Percentiles rank a stretch among this genome's conserved stretches.
These are phyloP conservation scores for Colletotrichum eleusines DNA, from an alignment of 2,329 filamentous ascomycete genomes.

Conservation along the genomic window DNA sequence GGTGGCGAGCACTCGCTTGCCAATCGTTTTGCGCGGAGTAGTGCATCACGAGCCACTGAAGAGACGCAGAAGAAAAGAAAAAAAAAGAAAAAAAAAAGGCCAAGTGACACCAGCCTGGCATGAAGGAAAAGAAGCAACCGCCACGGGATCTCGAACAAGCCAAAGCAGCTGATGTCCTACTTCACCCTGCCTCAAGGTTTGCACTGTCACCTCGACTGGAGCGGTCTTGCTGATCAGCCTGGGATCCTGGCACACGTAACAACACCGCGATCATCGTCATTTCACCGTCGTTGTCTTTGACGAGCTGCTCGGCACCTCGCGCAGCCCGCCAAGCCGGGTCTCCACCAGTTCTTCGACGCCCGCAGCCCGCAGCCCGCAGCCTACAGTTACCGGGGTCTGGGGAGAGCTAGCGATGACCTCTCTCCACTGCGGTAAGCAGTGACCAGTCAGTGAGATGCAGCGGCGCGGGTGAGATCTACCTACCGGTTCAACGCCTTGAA, in stretches of 20 bases:
- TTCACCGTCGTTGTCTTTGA: slow-evolving; percentile 2
- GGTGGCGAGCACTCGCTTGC: neutral
- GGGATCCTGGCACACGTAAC: slow-evolving; percentile 19
- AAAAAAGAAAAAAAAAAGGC: neutral
- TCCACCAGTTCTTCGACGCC: slow-evolving; percentile 1
- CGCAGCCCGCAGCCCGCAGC: neutral
- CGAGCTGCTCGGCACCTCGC: neutral
- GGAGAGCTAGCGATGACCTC: neutral
- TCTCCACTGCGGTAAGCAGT: slow-evolving; percentile 14
- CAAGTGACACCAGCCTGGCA: neutral
- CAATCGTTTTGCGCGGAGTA: neutral
- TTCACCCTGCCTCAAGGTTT: neutral
- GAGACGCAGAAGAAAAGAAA: neutral
- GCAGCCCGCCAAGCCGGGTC: neutral
- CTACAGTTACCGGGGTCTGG: neutral
- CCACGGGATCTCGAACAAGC: neutral
- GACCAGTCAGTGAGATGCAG: slow-evolving; percentile 15
- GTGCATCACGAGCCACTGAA: neutral
- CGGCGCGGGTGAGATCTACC: slow-evolving; percentile 7
- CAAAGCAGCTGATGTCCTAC: neutral
- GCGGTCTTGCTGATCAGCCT: slow-evolving; percentile 19
- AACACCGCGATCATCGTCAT: slow-evolving; percentile 24
- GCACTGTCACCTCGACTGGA: neutral
- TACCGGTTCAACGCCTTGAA: neutral
- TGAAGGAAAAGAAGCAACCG: neutral